Conservation (phyloP, 805 yeast genomes). For the Pichia cephalocereana region DNA sequence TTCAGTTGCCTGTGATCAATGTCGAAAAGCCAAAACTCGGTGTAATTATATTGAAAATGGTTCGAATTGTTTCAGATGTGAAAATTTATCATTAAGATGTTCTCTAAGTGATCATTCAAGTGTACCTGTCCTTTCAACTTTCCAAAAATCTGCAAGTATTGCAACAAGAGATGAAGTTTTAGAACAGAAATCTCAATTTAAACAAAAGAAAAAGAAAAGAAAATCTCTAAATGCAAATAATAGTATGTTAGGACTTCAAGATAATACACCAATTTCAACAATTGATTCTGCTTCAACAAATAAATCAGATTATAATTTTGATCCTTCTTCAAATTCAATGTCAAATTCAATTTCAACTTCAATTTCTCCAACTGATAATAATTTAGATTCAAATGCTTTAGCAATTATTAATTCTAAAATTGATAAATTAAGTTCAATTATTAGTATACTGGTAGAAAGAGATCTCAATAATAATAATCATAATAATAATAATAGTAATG, state of each 20-base stretch:
- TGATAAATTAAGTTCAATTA: constrained; percentile 1
- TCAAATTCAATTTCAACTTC: background rate
- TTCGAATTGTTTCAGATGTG: constrained; percentile 21
- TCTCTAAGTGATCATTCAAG: constrained; percentile 11
- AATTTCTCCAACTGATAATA: background rate
- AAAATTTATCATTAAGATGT: constrained; percentile 16
- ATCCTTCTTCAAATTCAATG: background rate
- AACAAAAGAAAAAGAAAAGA: background rate
- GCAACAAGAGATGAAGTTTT: constrained; percentile 1
- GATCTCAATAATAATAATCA: background rate
- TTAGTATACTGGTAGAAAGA: background rate
- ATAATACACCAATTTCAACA: background rate
- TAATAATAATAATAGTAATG: background rate
- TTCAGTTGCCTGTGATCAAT: constrained; percentile 16
- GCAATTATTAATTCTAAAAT: constrained; percentile 1
- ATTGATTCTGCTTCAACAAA: background rate
- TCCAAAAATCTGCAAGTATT: constrained; percentile 7
- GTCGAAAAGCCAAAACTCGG: constrained; percentile 20
- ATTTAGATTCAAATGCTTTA: background rate
- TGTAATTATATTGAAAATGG: constrained; percentile 18
- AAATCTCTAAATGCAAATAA: background rate
- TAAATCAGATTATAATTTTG: background rate
- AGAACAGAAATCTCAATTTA: background rate
- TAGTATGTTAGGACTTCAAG: too few relatives aligned
- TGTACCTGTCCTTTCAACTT: constrained; percentile 7